Evolutionary conservation across 75 land plant genomes (phyloP).

Genomic region (Ceratopteris richardii): DNA sequence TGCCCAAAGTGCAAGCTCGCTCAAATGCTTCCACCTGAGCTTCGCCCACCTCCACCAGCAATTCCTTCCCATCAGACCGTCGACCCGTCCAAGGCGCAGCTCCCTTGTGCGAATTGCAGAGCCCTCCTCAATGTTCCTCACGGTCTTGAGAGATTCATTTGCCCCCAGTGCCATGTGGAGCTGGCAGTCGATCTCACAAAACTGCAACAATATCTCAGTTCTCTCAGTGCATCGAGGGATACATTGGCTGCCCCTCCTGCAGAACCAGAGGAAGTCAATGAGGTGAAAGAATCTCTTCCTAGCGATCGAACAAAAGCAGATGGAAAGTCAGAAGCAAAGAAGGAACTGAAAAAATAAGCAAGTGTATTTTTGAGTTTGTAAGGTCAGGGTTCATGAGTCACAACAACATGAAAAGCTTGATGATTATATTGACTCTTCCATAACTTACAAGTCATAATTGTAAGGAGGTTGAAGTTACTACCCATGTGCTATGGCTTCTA

Average conservation of each 20-base stretch:
- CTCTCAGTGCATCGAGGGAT: conserved; percentile 1
- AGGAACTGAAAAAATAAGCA: no score
- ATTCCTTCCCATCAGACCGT: conserved; percentile 38
- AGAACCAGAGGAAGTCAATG: conserved; percentile 9
- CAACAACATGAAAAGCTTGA: no score
- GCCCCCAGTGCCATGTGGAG: conserved; percentile 81
- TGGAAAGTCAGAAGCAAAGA: no score
- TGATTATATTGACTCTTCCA: no score
- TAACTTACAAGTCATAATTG: no score
- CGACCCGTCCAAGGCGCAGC: conserved; percentile 88
- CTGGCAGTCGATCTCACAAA: conserved; percentile 69
- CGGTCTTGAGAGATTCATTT: conserved; percentile 58
- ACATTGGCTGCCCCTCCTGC: neutral
- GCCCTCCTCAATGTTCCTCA: conserved; percentile 88
- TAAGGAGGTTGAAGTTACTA: no score
- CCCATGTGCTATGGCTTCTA: no score
- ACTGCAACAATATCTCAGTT: conserved; percentile 34
- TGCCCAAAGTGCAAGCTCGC: conserved; percentile 80
- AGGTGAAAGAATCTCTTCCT: no score
- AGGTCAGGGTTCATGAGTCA: no score
- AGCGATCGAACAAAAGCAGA: no score
- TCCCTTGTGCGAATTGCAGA: conserved; percentile 81
- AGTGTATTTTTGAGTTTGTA: no score
- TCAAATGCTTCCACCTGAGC: conserved; percentile 86
- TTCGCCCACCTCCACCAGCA: conserved; percentile 6